A percentile compares a stretch with the other conserved stretches of the same genome.
These are phyloP conservation scores for Mycogone perniciosa DNA, from an alignment of 2,329 filamentous ascomycete genomes.

Conservation along the genomic window DNA sequence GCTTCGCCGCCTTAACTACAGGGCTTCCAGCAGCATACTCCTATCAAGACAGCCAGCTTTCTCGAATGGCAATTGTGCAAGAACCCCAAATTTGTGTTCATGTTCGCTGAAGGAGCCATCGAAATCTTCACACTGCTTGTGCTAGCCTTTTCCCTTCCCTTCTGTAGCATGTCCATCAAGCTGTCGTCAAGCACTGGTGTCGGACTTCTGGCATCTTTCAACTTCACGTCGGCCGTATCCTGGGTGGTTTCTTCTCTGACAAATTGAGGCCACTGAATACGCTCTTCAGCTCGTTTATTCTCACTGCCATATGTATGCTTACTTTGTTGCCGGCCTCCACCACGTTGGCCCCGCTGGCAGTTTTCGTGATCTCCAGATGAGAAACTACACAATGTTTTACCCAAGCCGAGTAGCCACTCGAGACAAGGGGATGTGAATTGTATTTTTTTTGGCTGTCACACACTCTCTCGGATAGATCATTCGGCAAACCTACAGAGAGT, in stretches of 20 bases:
- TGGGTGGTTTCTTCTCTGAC: conserved; percentile 47
- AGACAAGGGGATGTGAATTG: too few relatives aligned
- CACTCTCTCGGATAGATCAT: too few relatives aligned
- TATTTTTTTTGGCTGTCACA: too few relatives aligned
- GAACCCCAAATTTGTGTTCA: conserved; percentile 41
- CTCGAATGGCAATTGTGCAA: conserved; percentile 39
- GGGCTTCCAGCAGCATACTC: conserved; percentile 44
- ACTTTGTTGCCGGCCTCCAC: conserved; percentile 52
- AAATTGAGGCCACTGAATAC: conserved; percentile 47
- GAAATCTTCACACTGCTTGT: conserved; percentile 54
- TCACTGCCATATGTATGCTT: conserved; percentile 50
- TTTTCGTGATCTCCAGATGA: conserved; percentile 39
- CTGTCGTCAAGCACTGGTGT: conserved; percentile 44
- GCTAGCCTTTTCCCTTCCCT: conserved; percentile 52
- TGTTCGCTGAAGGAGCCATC: conserved; percentile 48
- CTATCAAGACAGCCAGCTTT: conserved; percentile 35
- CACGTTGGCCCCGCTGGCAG: conserved; percentile 43
- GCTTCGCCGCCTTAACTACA: conserved; percentile 42
- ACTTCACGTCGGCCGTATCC: conserved; percentile 50
- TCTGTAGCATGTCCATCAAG: conserved; percentile 45
- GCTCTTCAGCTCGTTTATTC: conserved; percentile 39
- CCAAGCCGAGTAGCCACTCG: too few relatives aligned
- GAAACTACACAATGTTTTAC: too few relatives aligned
- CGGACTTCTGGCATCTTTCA: conserved; percentile 52
- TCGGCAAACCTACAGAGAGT: too few relatives aligned